Percentiles rank a stretch among this genome's conserved stretches.
phyloP scores from a whole-genome alignment of 2,329 filamentous ascomycete species.

The Monilinia fructigena region DNA sequence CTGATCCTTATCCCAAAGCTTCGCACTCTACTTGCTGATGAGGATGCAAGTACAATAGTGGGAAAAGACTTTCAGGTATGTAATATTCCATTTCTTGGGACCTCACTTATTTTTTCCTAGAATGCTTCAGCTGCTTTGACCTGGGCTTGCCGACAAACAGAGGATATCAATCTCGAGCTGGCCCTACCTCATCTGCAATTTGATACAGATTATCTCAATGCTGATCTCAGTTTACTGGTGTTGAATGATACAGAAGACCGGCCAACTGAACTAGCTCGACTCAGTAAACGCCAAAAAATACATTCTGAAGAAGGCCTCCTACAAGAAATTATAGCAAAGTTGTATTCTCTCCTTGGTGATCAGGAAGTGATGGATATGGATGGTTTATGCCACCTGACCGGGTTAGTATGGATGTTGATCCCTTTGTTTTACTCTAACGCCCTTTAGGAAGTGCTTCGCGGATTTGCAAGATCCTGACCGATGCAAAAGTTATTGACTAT shows the following conservation, averaged over 20 bases:
- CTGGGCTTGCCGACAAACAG: constrained; percentile 27
- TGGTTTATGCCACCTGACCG: constrained; percentile 45
- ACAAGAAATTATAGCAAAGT: constrained; percentile 40
- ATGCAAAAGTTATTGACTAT: constrained; percentile 52
- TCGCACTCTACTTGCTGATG: constrained; percentile 23
- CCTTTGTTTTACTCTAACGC: background rate
- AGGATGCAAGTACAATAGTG: constrained; percentile 18
- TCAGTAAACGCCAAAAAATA: constrained; percentile 38
- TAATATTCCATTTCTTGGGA: background rate
- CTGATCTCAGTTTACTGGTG: constrained; percentile 32
- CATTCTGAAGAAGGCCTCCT: constrained; percentile 38
- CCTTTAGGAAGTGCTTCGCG: constrained; percentile 44
- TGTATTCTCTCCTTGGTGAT: constrained; percentile 42
- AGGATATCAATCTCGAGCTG: constrained; percentile 10
- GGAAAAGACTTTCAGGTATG: constrained; percentile 37
- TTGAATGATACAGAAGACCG: constrained; percentile 22
- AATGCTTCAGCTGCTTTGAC: constrained; percentile 29
- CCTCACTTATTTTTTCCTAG: constrained; percentile 28
- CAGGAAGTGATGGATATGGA: constrained; percentile 41
- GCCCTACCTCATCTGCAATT: constrained; percentile 24
- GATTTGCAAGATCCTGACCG: constrained; percentile 50
- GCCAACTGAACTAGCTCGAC: constrained; percentile 24
- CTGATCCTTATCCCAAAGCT: constrained; percentile 34
- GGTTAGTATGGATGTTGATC: constrained; percentile 45
- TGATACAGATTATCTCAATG: constrained; percentile 31